Base-by-base conservation (phyloP, 140 eudicot species). In the Flaveria floridana region DNA sequence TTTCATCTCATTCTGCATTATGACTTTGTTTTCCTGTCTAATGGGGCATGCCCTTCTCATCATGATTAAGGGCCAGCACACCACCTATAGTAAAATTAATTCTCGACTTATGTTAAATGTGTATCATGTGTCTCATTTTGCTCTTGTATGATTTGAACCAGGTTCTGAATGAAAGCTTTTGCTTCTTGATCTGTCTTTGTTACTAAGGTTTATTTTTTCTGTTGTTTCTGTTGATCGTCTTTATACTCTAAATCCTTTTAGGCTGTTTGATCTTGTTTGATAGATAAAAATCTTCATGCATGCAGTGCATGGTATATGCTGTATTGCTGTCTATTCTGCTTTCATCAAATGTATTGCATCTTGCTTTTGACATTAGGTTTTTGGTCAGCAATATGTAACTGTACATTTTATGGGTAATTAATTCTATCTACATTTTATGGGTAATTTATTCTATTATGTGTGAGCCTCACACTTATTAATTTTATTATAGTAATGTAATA, bases 331-430 rank as follows among this genome's bases (percentile, higher is more conserved):
- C 39, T 71, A 34, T 62, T 30, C 47, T 56, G 52, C 56, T 74
- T 70, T 56, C 25, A 55, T 73, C 51, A 79, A 55, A 73, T 65
- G 15, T 79, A 62, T 73, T 16, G 53, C 69, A 42, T 73, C 18
- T 66, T 67, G 56, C 50, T 51, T 72, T 42, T 73, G 62, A 79
- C 50, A 41, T 64, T 79, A 41, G 59, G n/a, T 3, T 39, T 74
- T 59, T 74, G 42, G 41, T 68, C 72, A 58, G 57, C 50, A 67
- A 67, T 37, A 53, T 14, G 53, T 76, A 66, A 20, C 69, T 37
- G 57, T 18, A 37, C 5, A 15, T 25, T 56, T 57, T n/a, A 20
- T 6, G 39, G 25, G 74, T 48, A 70, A 6, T 78, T 30, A 34
- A 20, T 21, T 48, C 41, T 71, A 56, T 14, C 48, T 18, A 37